phyloP scores from a whole-genome alignment of 2,329 filamentous ascomycete genomes.

The Pestalotiopsis sp. region DNA sequence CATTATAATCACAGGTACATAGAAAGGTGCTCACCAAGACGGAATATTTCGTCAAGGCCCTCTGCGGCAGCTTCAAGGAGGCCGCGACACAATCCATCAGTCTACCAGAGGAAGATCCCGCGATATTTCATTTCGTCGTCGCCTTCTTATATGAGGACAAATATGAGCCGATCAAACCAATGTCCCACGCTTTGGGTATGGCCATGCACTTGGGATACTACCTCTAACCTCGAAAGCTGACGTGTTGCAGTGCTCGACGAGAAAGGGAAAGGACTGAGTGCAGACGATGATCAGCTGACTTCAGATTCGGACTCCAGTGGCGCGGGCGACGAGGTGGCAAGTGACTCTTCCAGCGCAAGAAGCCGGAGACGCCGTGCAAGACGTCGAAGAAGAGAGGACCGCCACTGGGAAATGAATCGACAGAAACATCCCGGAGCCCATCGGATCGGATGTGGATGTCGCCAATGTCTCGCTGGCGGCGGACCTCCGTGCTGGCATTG shows the following conservation, averaged over 20 bases:
- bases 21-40: slow-evolving; percentile 44
- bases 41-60: slow-evolving; percentile 49
- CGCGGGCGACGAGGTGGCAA: slow-evolving; percentile 18
- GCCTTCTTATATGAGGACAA: slow-evolving; percentile 50
- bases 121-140: slow-evolving; percentile 51
- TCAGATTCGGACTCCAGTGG: slow-evolving; percentile 31
- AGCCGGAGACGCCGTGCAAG: slow-evolving; percentile 33
- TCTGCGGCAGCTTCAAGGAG: slow-evolving; percentile 48
- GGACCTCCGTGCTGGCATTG: slow-evolving; percentile 44
- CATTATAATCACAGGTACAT: slow-evolving; percentile 38
- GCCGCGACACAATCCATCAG: slow-evolving; percentile 45
- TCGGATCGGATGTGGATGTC: slow-evolving; percentile 44
- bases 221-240: background rate
- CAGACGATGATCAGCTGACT: slow-evolving; percentile 31
- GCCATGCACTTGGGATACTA: background rate
- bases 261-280: slow-evolving; percentile 42
- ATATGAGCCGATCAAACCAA: slow-evolving; percentile 45
- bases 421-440: slow-evolving; percentile 46
- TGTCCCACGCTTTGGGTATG: slow-evolving; percentile 39
- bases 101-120: slow-evolving; percentile 51
- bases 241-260: slow-evolving; percentile 22
- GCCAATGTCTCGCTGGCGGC: slow-evolving; percentile 34
- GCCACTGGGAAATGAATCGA: slow-evolving; percentile 36
- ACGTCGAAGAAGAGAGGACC: slow-evolving; percentile 33
- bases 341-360: slow-evolving; percentile 35